phyloP scores from a whole-genome alignment of 371 early-diverging fungal genomes.

The Zopfochytrium polystomum region DNA sequence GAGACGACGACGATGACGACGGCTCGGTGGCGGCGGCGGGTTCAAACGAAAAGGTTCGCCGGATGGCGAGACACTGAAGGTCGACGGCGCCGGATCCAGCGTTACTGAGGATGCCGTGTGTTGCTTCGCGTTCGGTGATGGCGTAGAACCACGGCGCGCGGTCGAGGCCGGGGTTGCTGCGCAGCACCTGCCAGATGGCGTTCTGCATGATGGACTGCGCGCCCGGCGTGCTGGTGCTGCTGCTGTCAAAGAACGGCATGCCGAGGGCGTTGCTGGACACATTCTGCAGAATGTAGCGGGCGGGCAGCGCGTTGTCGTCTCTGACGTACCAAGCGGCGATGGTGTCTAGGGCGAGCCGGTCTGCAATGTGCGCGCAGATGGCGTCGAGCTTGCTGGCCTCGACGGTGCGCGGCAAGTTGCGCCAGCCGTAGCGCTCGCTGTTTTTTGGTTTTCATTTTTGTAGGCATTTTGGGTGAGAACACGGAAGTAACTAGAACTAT shows the following conservation, averaged over 20 bases:
- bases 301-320: not conserved
- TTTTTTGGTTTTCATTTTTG: too few species aligned
- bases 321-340: not conserved
- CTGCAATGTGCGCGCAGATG: not conserved
- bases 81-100: not conserved
- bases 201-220: not conserved
- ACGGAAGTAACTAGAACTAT: too few species aligned
- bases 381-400: not conserved
- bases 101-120: not conserved
- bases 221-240: not conserved
- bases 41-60: not conserved
- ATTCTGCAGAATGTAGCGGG: not conserved
- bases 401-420: not conserved
- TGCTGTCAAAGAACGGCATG: not conserved
- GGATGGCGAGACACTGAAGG: not conserved
- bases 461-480: too few species aligned
- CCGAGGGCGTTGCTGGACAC: not conserved
- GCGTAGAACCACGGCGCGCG: not conserved
- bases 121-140: not conserved
- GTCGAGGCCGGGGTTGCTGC: not conserved
- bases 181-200: not conserved
- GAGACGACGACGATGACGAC: not conserved
- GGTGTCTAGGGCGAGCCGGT: not conserved
- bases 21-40: not conserved
- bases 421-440: not conserved